These are phyloP conservation scores for Cladophialophora carrionii DNA, from an alignment of 2,329 filamentous ascomycete species.

Conservation along the genomic window DNA sequence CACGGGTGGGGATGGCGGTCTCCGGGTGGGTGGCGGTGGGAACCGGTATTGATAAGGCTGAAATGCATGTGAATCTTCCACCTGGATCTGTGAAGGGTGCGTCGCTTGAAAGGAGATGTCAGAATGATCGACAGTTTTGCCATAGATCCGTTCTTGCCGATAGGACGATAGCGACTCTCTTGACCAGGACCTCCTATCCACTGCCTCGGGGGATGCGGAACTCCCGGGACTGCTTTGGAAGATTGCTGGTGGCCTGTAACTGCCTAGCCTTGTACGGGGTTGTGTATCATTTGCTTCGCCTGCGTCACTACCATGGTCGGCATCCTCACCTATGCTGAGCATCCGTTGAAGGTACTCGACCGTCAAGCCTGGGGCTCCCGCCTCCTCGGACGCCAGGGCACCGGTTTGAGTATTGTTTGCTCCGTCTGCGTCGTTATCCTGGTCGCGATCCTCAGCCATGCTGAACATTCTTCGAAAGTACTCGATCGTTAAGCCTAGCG, in stretches of 20 bases:
- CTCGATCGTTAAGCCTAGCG: slow-evolving; percentile 48
- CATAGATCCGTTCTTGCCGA: neutral
- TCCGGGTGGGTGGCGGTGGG: slow-evolving; percentile 4
- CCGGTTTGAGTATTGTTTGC: slow-evolving; percentile 38
- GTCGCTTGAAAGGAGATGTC: neutral
- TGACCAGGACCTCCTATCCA: neutral
- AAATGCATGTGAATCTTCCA: slow-evolving; percentile 1
- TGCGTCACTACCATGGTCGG: slow-evolving; percentile 15
- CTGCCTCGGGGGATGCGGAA: slow-evolving; percentile 7
- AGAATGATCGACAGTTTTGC: neutral
- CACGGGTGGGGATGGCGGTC: slow-evolving; percentile 12
- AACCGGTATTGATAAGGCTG: neutral
- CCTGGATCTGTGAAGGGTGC: slow-evolving; percentile 6
- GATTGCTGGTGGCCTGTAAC: slow-evolving; percentile 7
- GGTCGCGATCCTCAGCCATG: slow-evolving; percentile 15
- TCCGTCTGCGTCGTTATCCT: slow-evolving; percentile 17
- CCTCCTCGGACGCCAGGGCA: slow-evolving; percentile 63
- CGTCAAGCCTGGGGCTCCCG: slow-evolving; percentile 54
- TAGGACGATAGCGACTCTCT: neutral
- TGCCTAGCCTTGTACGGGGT: neutral
- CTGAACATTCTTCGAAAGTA: slow-evolving; percentile 21
- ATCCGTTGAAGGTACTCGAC: slow-evolving; percentile 24
- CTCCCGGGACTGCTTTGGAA: neutral
- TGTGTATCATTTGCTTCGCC: slow-evolving; percentile 17
- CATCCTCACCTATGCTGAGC: slow-evolving; percentile 14